Evolutionary conservation across 2,329 filamentous ascomycete species (phyloP).

Genomic region (Cladosporium sp.): DNA sequence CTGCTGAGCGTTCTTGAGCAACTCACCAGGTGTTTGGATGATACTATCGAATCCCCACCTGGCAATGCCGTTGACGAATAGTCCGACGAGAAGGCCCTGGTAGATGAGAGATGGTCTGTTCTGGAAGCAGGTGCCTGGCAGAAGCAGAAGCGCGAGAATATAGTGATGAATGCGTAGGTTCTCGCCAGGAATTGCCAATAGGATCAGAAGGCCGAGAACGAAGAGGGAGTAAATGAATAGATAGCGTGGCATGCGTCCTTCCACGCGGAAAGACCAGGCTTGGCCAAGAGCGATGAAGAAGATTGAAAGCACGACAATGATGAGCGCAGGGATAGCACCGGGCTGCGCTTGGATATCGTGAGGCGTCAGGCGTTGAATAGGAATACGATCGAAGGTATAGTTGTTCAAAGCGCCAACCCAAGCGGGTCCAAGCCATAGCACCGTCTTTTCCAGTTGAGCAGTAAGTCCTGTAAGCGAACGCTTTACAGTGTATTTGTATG

Average conservation of each 20-base stretch:
- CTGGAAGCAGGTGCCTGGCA: conserved; percentile 85
- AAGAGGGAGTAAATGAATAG: conserved; percentile 74
- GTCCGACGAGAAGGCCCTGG: conserved; percentile 81
- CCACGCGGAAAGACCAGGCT: conserved; percentile 79
- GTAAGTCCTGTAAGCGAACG: conserved; percentile 68
- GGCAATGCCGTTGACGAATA: conserved; percentile 91
- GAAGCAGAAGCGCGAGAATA: conserved; percentile 77
- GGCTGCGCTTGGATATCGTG: conserved; percentile 88
- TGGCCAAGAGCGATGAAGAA: conserved; percentile 67
- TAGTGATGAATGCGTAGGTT: conserved; percentile 93
- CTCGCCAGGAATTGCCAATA: conserved; percentile 69
- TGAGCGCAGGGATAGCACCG: conserved; percentile 77
- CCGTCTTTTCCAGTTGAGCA: conserved; percentile 82
- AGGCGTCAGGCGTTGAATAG: conserved; percentile 83
- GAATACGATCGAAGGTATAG: conserved; percentile 91
- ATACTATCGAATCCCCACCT: conserved; percentile 91
- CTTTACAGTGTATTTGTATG: conserved; percentile 77
- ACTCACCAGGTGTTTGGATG: conserved; percentile 70
- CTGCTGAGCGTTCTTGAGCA: conserved; percentile 55
- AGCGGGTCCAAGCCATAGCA: conserved; percentile 83
- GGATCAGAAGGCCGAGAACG: conserved; percentile 61
- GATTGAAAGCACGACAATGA: conserved; percentile 70
- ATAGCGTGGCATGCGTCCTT: conserved; percentile 74
- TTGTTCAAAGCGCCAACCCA: conserved; percentile 93
- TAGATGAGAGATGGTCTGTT: conserved; percentile 80